Evolutionary conservation across 129 eudicot genomes (phyloP).

Genomic region (Helianthus tuberosus): DNA sequence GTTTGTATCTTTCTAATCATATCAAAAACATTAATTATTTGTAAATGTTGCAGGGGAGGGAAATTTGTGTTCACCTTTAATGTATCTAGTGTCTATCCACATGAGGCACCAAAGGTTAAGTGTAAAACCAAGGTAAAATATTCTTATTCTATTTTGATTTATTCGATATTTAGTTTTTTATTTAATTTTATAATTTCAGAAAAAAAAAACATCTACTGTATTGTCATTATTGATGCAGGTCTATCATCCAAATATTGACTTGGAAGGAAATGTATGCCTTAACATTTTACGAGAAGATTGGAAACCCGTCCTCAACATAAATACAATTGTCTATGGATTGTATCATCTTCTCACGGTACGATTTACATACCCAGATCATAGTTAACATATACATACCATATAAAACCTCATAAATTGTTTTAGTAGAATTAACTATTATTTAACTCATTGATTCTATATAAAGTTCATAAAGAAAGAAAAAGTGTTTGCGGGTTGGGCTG

Average conservation of each 20-base stretch:
- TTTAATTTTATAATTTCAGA: neutral
- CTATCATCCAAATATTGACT: conserved; percentile 77
- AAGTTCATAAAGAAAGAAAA: neutral
- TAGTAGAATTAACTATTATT: neutral
- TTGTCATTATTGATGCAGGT: conserved; percentile 35
- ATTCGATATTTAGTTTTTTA: neutral
- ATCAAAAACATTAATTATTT: neutral
- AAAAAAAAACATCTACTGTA: neutral
- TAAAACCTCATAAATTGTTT: neutral
- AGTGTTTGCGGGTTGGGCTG: neutral
- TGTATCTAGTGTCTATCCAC: conserved; percentile 56
- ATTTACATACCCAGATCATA: conserved; percentile 8
- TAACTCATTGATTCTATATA: neutral
- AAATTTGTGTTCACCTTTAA: conserved; percentile 52
- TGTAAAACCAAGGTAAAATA: conserved; percentile 65
- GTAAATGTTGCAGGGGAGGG: conserved; percentile 50
- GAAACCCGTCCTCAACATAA: conserved; percentile 72
- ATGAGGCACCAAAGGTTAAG: conserved; percentile 76
- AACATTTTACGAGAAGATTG: conserved; percentile 73
- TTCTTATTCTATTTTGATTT: conserved; percentile 2
- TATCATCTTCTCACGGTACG: conserved; percentile 64
- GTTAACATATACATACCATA: neutral
- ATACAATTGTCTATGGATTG: conserved; percentile 63
- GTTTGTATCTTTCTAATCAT: neutral
- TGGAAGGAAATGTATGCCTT: conserved; percentile 71